Base-by-base conservation (phyloP, 2,329 filamentous ascomycete species). In the Paecilomyces dactylethromorphus region DNA sequence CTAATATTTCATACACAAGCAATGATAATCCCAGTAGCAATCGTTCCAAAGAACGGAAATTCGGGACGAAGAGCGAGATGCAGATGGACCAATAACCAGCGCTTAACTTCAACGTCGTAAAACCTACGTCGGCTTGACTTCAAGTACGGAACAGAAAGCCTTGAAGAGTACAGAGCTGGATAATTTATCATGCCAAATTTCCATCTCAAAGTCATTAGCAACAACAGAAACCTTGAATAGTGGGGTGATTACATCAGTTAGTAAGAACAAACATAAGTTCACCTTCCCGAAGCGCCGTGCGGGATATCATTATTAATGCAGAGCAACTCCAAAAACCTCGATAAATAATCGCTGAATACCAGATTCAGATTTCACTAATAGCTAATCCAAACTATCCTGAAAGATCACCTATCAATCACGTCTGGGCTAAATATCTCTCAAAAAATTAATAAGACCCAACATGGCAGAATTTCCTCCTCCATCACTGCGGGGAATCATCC, bases 401-500 rank as follows among this genome's bases (percentile, higher is more conserved):
- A 3, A 29, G 26, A 29, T 29, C 26, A 7, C 5, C 26, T 7
- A 29, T 29, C 26, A 29, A 29, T 29, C 4, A 29, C 26, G 7
- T 29, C 26, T 7, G 4, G 26, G 7, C 7, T 5, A 29, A 29
- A 29, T 29, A 26, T 5, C 24, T 26, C 13, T 8, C 6, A 4
- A 18, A 24, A 15, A 52, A 51, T 3, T 3, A 24, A 5, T 5
- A 15, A 52, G 11, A 52, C 8, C 50, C 21, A 24, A 52, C 45
- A 70, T 66, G 59, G 66, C 64, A 49, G 64, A 67, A 49, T 74
- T 75, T 55, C 72, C 70, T 3, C 71, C 73, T 0, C 54, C 63
- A 1, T 63, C 64, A n/a, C 61, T 84, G 55, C 74, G 70, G 13
- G 66, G 71, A 4, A 71, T 83, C 32, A 73, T 79, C 11, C 64